Conservation (phyloP, 2,329 filamentous ascomycete species). For the Aspergillus phoenicis region DNA sequence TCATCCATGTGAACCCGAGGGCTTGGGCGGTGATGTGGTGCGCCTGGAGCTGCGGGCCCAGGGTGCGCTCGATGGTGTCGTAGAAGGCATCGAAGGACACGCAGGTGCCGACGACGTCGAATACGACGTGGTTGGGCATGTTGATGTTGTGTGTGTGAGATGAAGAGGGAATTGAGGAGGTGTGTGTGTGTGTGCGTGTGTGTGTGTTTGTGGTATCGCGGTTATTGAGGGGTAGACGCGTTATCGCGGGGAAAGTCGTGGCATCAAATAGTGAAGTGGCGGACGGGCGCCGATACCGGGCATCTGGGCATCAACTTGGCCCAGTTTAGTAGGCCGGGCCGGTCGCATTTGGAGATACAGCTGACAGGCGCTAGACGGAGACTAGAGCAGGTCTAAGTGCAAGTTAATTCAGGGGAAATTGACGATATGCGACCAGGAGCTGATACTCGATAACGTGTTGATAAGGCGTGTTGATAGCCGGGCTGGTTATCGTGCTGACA, state of each 20-base stretch:
- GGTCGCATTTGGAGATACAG: not conserved
- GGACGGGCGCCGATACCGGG: not conserved
- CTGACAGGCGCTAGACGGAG: not conserved
- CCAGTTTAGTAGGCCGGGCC: not conserved
- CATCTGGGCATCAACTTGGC: not conserved
- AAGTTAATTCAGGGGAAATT: too few relatives aligned
- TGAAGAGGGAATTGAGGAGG: not conserved
- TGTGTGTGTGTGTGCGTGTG: not conserved
- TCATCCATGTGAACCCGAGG: slow-evolving; percentile 51
- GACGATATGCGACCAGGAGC: too few relatives aligned
- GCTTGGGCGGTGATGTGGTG: slow-evolving; percentile 39
- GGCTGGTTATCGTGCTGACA: too few relatives aligned
- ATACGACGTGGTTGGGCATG: slow-evolving; percentile 49
- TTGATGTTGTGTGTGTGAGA: slow-evolving; percentile 2
- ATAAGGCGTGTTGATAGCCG: too few relatives aligned
- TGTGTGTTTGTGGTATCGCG: too few relatives aligned
- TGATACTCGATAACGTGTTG: too few relatives aligned
- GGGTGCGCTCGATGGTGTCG: slow-evolving; percentile 37
- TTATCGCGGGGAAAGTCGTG: not conserved
- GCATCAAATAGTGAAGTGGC: not conserved
- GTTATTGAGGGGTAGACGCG: not conserved
- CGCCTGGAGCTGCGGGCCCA: slow-evolving; percentile 40
- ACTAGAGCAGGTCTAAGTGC: not conserved
- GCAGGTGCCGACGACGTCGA: slow-evolving; percentile 56
- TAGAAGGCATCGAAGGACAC: slow-evolving; percentile 50